Evolutionary conservation across 2,329 filamentous ascomycete species (phyloP).

Genomic region (Aspergillus tubingensis): DNA sequence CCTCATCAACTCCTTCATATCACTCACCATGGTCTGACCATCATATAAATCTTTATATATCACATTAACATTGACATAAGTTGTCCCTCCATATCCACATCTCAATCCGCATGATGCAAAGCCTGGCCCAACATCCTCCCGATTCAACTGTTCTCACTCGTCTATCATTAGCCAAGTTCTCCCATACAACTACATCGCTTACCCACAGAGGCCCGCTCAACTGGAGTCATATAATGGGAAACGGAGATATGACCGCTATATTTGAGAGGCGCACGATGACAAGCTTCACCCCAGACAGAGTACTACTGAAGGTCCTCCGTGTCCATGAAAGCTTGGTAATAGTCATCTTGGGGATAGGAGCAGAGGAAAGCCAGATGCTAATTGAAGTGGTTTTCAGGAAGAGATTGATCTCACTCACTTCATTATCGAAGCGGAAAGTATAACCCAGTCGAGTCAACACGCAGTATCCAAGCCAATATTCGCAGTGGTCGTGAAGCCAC

Average conservation of each 20-base stretch:
- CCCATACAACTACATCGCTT: conserved; percentile 43
- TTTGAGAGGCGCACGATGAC: conserved; percentile 35
- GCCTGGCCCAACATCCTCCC: conserved; percentile 9
- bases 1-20: neutral
- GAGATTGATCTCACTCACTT: conserved; percentile 43
- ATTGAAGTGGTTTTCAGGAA: conserved; percentile 34
- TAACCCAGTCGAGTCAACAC: conserved; percentile 20
- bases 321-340: conserved; percentile 42
- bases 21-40: neutral
- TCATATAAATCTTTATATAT: neutral
- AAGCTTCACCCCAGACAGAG: conserved; percentile 7
- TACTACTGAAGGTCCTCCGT: conserved; percentile 39
- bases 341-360: neutral
- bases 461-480: conserved; percentile 33
- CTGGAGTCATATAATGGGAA: conserved; percentile 47
- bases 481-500: conserved; percentile 46
- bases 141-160: conserved; percentile 21
- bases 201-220: conserved; percentile 42
- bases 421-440: conserved; percentile 26
- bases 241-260: conserved; percentile 36
- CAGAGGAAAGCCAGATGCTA: conserved; percentile 3
- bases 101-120: conserved; percentile 15
- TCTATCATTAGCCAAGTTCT: conserved; percentile 46
- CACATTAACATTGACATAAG: neutral
- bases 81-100: neutral